phyloP scores from a whole-genome alignment of 192 early-diverging fungal genomes.

The Oehlia diaphana region DNA sequence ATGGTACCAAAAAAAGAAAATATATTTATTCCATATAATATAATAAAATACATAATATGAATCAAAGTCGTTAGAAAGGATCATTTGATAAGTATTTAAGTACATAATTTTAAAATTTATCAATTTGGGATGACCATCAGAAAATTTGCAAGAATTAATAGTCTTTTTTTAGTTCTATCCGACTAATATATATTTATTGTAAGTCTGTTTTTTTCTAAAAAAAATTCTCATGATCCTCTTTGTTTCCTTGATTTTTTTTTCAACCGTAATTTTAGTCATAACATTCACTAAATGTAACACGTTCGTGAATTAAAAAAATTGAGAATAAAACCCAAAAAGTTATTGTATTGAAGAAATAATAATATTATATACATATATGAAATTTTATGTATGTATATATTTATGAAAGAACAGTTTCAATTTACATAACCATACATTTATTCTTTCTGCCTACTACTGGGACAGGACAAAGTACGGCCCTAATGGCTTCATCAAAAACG shows the following conservation, averaged over 20 bases:
- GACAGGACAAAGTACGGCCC: constrained; percentile 83
- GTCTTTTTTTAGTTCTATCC: too few relatives aligned
- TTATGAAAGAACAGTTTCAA: background rate
- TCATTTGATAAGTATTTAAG: too few relatives aligned
- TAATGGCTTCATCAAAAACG: constrained; percentile 98
- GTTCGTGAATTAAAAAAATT: background rate
- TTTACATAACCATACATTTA: constrained; percentile 78
- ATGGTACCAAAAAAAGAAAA: too few relatives aligned
- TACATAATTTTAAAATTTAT: too few relatives aligned
- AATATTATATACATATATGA: background rate
- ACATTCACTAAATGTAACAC: background rate
- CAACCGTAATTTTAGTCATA: background rate
- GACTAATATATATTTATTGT: too few relatives aligned
- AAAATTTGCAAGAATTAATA: too few relatives aligned
- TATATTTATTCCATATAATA: too few relatives aligned
- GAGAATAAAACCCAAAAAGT: background rate
- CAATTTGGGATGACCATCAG: too few relatives aligned
- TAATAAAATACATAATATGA: too few relatives aligned
- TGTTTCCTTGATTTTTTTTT: background rate
- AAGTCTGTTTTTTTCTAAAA: background rate
- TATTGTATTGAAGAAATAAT: background rate
- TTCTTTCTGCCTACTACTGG: constrained; percentile 63
- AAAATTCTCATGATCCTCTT: background rate
- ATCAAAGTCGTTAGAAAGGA: too few relatives aligned
- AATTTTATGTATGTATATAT: background rate